Percentiles rank a stretch among this genome's conserved stretches.
phyloP scores from a whole-genome alignment of 805 yeast genomes.

The Saccharomycopsis oosterbeekiorum region DNA sequence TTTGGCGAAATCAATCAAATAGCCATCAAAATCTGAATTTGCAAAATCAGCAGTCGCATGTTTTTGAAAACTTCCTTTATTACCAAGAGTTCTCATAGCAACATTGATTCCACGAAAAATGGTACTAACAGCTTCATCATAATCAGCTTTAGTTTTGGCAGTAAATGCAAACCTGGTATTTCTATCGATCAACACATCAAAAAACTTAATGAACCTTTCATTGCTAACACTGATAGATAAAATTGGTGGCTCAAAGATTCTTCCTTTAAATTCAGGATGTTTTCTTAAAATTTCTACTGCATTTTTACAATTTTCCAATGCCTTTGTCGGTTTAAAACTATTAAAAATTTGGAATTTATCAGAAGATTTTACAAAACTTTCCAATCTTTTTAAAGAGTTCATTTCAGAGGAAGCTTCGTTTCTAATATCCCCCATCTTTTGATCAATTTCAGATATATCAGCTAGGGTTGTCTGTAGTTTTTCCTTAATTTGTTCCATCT shows the following conservation, averaged over 20 bases:
- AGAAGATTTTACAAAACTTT: slow-evolving; percentile 25
- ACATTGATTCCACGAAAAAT: slow-evolving; percentile 38
- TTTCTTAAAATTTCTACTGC: slow-evolving; percentile 29
- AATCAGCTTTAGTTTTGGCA: slow-evolving; percentile 43
- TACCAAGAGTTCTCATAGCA: slow-evolving; percentile 43
- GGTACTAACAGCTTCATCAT: slow-evolving; percentile 32
- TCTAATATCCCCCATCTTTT: neutral
- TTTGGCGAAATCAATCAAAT: slow-evolving; percentile 52
- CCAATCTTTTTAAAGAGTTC: neutral
- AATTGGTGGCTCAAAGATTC: slow-evolving; percentile 66
- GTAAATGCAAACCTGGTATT: slow-evolving; percentile 55
- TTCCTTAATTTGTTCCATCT: neutral
- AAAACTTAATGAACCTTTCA: slow-evolving; percentile 38
- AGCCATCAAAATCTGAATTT: slow-evolving; percentile 58
- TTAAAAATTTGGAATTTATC: slow-evolving; percentile 46
- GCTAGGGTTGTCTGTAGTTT: neutral
- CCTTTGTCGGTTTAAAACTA: slow-evolving; percentile 21
- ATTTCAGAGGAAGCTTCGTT: neutral
- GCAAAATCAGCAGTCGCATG: slow-evolving; percentile 16
- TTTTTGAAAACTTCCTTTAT: slow-evolving; percentile 20
- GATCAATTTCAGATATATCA: neutral
- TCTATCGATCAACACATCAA: slow-evolving; percentile 48
- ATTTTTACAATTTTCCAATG: slow-evolving; percentile 26
- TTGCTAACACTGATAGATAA: slow-evolving; percentile 50
- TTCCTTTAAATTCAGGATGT: slow-evolving; percentile 29